phyloP scores from a whole-genome alignment of 805 yeast species.

The Saturnispora serradocipensis region DNA sequence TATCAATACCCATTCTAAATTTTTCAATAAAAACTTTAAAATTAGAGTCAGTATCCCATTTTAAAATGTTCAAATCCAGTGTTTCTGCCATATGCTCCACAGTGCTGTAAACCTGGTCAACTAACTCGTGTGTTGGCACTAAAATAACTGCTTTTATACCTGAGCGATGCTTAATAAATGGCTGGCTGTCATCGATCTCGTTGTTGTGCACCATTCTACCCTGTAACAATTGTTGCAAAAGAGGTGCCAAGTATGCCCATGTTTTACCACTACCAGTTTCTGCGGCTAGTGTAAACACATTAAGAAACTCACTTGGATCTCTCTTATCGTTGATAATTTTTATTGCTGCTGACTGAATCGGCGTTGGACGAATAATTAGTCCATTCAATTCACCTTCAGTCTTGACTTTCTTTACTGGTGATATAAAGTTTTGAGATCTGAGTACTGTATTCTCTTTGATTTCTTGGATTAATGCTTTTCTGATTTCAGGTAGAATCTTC shows the following conservation, averaged over 20 bases:
- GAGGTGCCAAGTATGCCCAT: constrained; percentile 77
- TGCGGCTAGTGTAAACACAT: constrained; percentile 77
- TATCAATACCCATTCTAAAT: constrained; percentile 52
- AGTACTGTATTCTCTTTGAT: constrained; percentile 39
- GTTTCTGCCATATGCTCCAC: constrained; percentile 26
- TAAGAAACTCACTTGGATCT: constrained; percentile 30
- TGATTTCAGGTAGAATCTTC: constrained; percentile 55
- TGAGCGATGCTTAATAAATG: constrained; percentile 25
- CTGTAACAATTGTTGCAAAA: constrained; percentile 59
- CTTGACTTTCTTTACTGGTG: constrained; percentile 23
- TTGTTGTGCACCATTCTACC: constrained; percentile 33
- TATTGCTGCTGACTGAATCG: constrained; percentile 74
- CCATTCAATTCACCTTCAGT: constrained; percentile 29
- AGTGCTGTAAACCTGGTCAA: constrained; percentile 60
- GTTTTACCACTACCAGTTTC: constrained; percentile 98
- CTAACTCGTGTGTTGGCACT: constrained; percentile 84
- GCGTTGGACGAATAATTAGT: constrained; percentile 49
- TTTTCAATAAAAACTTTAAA: constrained; percentile 43
- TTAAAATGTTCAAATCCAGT: constrained; percentile 38
- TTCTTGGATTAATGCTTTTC: constrained; percentile 49
- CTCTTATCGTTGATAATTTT: constrained; percentile 41
- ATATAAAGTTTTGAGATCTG: constrained; percentile 26
- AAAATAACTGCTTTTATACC: constrained; percentile 64
- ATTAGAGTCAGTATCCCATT: constrained; percentile 56
- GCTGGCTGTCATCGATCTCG: constrained; percentile 11